Evolutionary conservation across 2,329 filamentous ascomycete species (phyloP), one percentile per base, ranked within the genome.

Genomic region (Aspergillus oerlinghausenensis): DNA sequence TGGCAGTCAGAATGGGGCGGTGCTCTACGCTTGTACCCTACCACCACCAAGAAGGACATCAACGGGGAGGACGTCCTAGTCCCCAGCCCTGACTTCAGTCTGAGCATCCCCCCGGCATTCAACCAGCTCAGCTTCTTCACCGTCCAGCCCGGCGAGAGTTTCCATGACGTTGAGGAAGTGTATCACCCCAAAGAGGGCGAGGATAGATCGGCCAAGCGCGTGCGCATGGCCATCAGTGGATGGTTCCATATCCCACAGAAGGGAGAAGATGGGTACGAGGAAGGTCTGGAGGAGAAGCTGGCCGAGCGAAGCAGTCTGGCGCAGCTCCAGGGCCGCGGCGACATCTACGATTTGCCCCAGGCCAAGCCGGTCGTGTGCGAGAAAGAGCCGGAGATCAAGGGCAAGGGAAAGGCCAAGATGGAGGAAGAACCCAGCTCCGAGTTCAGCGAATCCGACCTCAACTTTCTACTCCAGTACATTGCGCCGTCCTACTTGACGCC

Each of bases 181-280:
- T 97, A 97, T 76, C 86, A 89, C 71, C 82, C 85, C 67, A 79
- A 77, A 61, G 80, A 71, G 58, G 79, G 78, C 70, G 82, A 78
- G 66, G 83, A 84, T 74, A 82, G 86, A 54, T 82, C 81, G 70
- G 85, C 81, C 73, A 82, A 69, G 59, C 71, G 75, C 8, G 85
- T 97, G 50, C 87, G 94, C 64, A 97, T 99, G 93, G 94, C 94
- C 51, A 96, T 99, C 70, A 96, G 91, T 70, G 94, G 94, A 52
- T 99, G 94, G 94, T 99, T 95, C 74, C 94, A 99, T 75, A 97
- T 99, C 61, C 94, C 94, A 0, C 94, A 99, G 75, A 77, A 89
- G 65, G 93, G 93, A 55, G 94, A 99, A 73, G 91, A 96, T 26
- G 94, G 94, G 47, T 99, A 88, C 66, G 86, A 96, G 65, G 80